phyloP scores from a whole-genome alignment of 192 early-diverging fungal species.

The Entomortierella chlamydospora region DNA sequence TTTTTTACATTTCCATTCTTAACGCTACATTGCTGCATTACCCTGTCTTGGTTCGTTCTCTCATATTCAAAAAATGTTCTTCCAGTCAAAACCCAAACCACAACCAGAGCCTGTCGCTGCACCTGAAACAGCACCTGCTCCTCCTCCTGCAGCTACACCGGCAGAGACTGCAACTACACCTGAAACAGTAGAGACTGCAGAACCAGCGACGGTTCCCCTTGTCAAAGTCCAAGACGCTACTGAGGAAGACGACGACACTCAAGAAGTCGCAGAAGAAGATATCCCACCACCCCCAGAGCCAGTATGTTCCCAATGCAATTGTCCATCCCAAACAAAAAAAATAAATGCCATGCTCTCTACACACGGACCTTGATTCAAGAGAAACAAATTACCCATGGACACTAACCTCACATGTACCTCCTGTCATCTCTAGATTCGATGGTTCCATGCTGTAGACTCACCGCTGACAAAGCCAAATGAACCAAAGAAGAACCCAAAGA shows the following conservation, averaged over 20 bases:
- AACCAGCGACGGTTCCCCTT: background rate
- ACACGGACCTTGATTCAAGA: too few species aligned
- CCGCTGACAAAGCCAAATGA: constrained; percentile 47
- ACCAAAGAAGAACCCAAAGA: constrained; percentile 33
- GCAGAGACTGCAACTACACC: background rate
- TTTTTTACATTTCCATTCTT: background rate
- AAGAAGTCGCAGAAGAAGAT: background rate
- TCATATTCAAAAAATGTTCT: background rate
- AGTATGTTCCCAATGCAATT: background rate
- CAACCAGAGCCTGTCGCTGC: background rate
- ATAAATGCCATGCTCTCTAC: too few species aligned
- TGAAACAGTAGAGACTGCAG: background rate
- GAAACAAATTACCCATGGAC: too few species aligned
- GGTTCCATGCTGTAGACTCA: constrained; percentile 66
- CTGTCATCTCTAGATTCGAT: constrained; percentile 32
- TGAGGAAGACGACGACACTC: background rate
- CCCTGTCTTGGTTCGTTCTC: too few species aligned
- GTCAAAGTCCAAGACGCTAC: background rate
- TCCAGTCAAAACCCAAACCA: background rate
- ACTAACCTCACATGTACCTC: background rate
- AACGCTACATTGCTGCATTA: too few species aligned
- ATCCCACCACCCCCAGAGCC: background rate
- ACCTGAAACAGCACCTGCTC: background rate
- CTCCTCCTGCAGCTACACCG: too few species aligned
- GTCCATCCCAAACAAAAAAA: background rate